A percentile compares a stretch with the other conserved stretches of the same genome.
These are phyloP conservation scores for Spathaspora arborariae DNA, from an alignment of 805 yeast genomes.

Conservation along the genomic window DNA sequence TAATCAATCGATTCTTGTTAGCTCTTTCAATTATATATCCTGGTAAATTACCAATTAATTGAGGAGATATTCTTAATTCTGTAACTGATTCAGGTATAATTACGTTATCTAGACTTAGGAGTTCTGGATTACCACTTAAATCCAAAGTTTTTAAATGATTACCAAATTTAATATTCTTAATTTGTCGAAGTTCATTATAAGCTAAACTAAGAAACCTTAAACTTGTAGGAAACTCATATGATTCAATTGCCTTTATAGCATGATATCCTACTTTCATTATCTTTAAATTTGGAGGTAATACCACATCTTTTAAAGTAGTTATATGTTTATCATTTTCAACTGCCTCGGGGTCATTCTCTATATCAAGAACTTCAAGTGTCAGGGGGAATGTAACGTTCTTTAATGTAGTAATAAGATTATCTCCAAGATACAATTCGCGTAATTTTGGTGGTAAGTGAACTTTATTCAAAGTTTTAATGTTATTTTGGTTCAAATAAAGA, in stretches of 20 bases:
- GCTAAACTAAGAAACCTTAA: slow-evolving; percentile 30
- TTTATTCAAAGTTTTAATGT: slow-evolving; percentile 42
- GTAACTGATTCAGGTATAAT: slow-evolving; percentile 33
- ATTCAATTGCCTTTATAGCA: slow-evolving; percentile 34
- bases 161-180: slow-evolving; percentile 36
- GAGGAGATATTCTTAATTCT: slow-evolving; percentile 35
- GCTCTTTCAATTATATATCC: slow-evolving; percentile 37
- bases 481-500: slow-evolving; percentile 35
- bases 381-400: slow-evolving; percentile 41
- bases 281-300: slow-evolving; percentile 32
- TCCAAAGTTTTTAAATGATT: slow-evolving; percentile 30
- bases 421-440: slow-evolving; percentile 36
- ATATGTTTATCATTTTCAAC: slow-evolving; percentile 41
- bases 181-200: slow-evolving; percentile 36
- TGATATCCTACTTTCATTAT: slow-evolving; percentile 38
- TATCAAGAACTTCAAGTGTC: slow-evolving; percentile 34
- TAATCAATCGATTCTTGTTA: slow-evolving; percentile 27
- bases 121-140: slow-evolving; percentile 40
- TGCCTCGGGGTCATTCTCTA: slow-evolving; percentile 39
- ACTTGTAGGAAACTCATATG: slow-evolving; percentile 34
- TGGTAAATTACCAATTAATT: slow-evolving; percentile 32
- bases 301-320: slow-evolving; percentile 39
- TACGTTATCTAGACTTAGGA: slow-evolving; percentile 34
- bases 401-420: slow-evolving; percentile 41
- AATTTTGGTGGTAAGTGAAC: slow-evolving; percentile 36